These are phyloP conservation scores for Penicillium frequentans DNA, from an alignment of 2,329 filamentous ascomycete genomes.

Conservation along the genomic window DNA sequence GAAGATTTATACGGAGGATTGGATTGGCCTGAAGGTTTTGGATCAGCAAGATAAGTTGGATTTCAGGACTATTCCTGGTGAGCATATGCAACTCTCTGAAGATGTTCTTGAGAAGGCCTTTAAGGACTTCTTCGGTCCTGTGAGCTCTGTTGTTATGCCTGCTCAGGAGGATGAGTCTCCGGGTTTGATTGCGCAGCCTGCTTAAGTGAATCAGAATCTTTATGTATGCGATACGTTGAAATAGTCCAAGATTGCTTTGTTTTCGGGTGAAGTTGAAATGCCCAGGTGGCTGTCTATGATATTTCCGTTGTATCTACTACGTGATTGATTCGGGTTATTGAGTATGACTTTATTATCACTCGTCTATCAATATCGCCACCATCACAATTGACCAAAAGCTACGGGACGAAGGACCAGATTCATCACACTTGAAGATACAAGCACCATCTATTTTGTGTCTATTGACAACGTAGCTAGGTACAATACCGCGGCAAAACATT, in stretches of 20 bases:
- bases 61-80: slow-evolving; percentile 71
- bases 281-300: background rate
- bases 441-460: slow-evolving; percentile 22
- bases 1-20: slow-evolving; percentile 82
- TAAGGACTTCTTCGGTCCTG: slow-evolving; percentile 46
- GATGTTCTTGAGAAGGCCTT: slow-evolving; percentile 67
- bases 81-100: slow-evolving; percentile 78
- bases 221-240: background rate
- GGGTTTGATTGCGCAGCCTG: slow-evolving; percentile 21
- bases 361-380: too few relatives aligned
- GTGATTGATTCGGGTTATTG: too few relatives aligned
- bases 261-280: background rate
- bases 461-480: slow-evolving; percentile 19
- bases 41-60: slow-evolving; percentile 76
- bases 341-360: background rate
- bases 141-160: slow-evolving; percentile 6
- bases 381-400: background rate
- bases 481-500: slow-evolving; percentile 7
- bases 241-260: background rate
- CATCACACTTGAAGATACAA: slow-evolving; percentile 2
- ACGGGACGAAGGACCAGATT: background rate
- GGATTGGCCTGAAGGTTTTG: slow-evolving; percentile 79
- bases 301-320: background rate
- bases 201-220: background rate
- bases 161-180: background rate